Percentiles rank a stretch among this genome's conserved stretches.
These are phyloP conservation scores for Podaxis sp. DNA, from an alignment of 768 basidiomycete species.

Conservation along the genomic window DNA sequence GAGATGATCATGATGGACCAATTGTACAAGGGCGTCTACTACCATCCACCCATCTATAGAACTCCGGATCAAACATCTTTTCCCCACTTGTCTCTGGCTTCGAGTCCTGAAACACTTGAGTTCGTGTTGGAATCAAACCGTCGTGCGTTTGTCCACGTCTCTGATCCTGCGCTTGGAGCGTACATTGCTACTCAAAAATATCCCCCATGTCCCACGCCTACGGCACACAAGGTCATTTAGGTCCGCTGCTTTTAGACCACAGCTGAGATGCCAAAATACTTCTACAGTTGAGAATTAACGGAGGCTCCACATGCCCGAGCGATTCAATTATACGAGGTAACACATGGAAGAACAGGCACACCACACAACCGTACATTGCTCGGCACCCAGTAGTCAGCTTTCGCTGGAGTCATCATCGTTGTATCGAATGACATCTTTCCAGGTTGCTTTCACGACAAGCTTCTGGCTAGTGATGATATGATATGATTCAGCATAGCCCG, in stretches of 20 bases:
- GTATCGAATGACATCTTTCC: slow-evolving; percentile 13
- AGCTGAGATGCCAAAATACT: slow-evolving; percentile 10
- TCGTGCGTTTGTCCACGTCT: not conserved
- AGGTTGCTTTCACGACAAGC: slow-evolving; percentile 17
- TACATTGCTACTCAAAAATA: slow-evolving; percentile 3
- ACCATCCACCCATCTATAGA: not conserved
- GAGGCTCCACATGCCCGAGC: slow-evolving; percentile 6
- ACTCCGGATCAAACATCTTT: slow-evolving; percentile 6
- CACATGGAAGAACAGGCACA: not conserved
- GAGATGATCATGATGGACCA: slow-evolving; percentile 11
- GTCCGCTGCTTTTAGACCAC: not conserved
- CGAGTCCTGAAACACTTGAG: slow-evolving; percentile 9
- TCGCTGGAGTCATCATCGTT: slow-evolving; percentile 1
- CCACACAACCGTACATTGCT: not conserved
- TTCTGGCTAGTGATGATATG: slow-evolving; percentile 16
- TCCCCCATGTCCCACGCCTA: not conserved
- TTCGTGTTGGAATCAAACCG: not conserved
- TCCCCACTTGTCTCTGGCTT: slow-evolving; percentile 6
- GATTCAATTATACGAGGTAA: not conserved
- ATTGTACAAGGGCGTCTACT: not conserved
- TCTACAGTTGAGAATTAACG: slow-evolving; percentile 10
- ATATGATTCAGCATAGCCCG: slow-evolving; percentile 16
- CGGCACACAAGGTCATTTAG: not conserved
- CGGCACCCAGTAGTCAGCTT: not conserved
- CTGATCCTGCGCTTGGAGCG: not conserved